Evolutionary conservation across 257 asterid species (phyloP).

Genomic region (Solanum lycopersicoides): DNA sequence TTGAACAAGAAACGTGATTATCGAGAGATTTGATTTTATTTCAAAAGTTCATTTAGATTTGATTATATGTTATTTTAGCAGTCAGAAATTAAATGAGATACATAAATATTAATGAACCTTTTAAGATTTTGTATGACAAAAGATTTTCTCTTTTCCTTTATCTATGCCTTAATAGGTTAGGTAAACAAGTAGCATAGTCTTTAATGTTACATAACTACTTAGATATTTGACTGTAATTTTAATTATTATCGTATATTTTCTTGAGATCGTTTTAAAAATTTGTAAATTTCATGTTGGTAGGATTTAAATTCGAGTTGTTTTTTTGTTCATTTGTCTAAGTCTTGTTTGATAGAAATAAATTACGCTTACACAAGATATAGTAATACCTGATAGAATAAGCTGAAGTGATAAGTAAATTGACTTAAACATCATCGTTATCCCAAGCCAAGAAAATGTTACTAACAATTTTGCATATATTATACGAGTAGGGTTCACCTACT

Average conservation of each 20-base stretch:
- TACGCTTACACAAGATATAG: neutral
- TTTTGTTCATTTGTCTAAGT: neutral
- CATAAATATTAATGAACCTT: neutral
- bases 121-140: neutral
- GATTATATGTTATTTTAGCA: neutral
- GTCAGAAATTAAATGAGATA: neutral
- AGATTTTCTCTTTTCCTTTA: neutral
- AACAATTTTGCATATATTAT: neutral
- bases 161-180: neutral
- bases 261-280: neutral
- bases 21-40: too few species aligned
- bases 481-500: conserved; percentile 7
- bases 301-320: neutral
- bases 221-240: neutral
- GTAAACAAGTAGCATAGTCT: neutral
- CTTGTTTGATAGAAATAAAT: neutral
- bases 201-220: neutral
- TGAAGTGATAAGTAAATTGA: neutral
- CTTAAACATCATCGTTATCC: neutral
- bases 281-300: neutral
- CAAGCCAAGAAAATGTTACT: neutral
- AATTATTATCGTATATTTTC: neutral
- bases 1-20: too few species aligned
- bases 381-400: neutral
- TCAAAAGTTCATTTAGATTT: neutral